phyloP scores from a whole-genome alignment of 2,329 filamentous ascomycete genomes.

The Fusarium torulosum region DNA sequence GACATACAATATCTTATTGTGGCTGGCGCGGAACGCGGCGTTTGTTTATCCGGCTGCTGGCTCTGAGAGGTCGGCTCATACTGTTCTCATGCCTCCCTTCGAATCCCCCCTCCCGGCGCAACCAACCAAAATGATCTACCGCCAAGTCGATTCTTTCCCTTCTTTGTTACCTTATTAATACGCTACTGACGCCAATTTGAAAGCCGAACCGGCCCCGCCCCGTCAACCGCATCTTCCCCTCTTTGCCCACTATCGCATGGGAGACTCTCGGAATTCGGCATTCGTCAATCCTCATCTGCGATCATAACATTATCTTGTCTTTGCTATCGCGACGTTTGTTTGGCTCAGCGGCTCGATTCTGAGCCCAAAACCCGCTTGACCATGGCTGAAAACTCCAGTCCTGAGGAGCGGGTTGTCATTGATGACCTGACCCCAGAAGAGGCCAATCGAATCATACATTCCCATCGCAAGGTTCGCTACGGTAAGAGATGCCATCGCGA shows the following conservation, averaged over 20 bases:
- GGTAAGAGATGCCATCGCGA: slow-evolving; percentile 59
- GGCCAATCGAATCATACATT: slow-evolving; percentile 76
- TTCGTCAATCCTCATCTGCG: slow-evolving; percentile 48
- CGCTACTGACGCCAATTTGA: slow-evolving; percentile 21
- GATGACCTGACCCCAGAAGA: slow-evolving; percentile 74
- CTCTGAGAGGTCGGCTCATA: slow-evolving; percentile 16
- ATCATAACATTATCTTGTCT: slow-evolving; percentile 45
- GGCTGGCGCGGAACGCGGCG: slow-evolving; percentile 12
- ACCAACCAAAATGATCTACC: slow-evolving; percentile 35
- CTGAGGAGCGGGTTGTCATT: slow-evolving; percentile 61
- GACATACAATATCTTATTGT: no score
- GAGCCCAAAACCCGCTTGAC: slow-evolving; percentile 45
- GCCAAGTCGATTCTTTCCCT: slow-evolving; percentile 18
- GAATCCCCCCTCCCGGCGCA: slow-evolving; percentile 8
- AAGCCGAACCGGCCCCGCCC: slow-evolving; percentile 47
- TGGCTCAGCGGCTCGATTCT: slow-evolving; percentile 43
- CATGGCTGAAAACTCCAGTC: slow-evolving; percentile 61
- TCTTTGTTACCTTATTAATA: slow-evolving; percentile 16
- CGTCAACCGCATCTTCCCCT: slow-evolving; percentile 44
- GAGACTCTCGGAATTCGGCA: slow-evolving; percentile 55
- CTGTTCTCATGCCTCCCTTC: slow-evolving; percentile 22
- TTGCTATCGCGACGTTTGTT: slow-evolving; percentile 42
- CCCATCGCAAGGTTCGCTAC: slow-evolving; percentile 76
- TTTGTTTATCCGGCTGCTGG: slow-evolving; percentile 28
- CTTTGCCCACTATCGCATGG: slow-evolving; percentile 44